A percentile compares a stretch with the other conserved stretches of the same genome.
phyloP scores from a whole-genome alignment of 1,284 basidiomycete genomes.

The Cryptococcus sp. region DNA sequence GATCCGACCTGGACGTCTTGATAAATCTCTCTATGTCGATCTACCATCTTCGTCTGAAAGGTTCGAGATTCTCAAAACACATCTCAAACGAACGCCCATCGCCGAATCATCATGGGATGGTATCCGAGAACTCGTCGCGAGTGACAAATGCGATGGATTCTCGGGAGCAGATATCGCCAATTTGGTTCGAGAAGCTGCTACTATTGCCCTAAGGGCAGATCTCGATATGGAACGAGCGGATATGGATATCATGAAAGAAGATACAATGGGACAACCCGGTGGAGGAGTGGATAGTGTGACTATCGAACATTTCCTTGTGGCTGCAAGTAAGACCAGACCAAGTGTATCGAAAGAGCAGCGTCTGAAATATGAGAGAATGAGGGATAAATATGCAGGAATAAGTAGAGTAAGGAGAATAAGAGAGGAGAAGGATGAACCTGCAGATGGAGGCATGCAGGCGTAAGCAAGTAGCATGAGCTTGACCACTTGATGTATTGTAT shows the following conservation, averaged over 20 bases:
- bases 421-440: constrained; percentile 24
- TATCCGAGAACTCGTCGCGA: constrained; percentile 35
- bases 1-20: constrained; percentile 91
- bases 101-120: constrained; percentile 44
- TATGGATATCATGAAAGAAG: constrained; percentile 16
- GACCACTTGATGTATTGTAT: neutral
- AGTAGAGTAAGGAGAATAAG: constrained; percentile 38
- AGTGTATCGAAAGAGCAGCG: constrained; percentile 79
- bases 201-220: constrained; percentile 69
- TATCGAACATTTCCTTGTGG: constrained; percentile 64
- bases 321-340: constrained; percentile 77
- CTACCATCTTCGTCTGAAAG: constrained; percentile 73
- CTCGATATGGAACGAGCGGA: constrained; percentile 61
- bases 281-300: constrained; percentile 34
- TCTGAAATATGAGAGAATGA: constrained; percentile 70
- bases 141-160: constrained; percentile 71
- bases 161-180: constrained; percentile 86
- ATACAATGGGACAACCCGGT: constrained; percentile 5
- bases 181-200: constrained; percentile 83
- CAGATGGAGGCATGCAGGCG: constrained; percentile 3
- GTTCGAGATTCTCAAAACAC: constrained; percentile 75
- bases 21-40: constrained; percentile 96
- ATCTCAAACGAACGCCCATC: constrained; percentile 68
- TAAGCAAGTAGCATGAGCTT: neutral
- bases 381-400: constrained; percentile 71